Percentiles rank a stretch among this genome's conserved stretches.
Conservation (phyloP, 192 early-diverging fungal genomes). For the Backusella luteola region DNA sequence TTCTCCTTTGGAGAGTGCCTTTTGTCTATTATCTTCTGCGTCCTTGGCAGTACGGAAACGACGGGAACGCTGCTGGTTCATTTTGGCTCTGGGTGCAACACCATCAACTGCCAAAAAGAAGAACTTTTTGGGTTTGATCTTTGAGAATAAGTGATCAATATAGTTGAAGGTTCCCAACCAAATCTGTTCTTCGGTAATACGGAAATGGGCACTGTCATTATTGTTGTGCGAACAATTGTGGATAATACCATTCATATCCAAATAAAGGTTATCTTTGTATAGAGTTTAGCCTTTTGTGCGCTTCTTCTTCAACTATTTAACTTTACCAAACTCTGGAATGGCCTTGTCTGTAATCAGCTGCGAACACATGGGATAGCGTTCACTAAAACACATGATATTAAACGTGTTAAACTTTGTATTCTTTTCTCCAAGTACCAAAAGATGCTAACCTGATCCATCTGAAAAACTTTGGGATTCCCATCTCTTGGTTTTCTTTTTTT, state of each 20-base stretch:
- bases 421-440: background rate
- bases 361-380: constrained; percentile 93
- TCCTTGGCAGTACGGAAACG: constrained; percentile 96
- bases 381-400: constrained; percentile 44
- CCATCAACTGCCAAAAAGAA: constrained; percentile 96
- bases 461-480: constrained; percentile 95
- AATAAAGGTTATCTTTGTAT: constrained; percentile 85
- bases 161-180: constrained; percentile 95
- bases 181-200: constrained; percentile 92
- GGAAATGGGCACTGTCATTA: constrained; percentile 82
- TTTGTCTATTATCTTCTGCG: constrained; percentile 58
- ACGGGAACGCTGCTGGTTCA: constrained; percentile 98
- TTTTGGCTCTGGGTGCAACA: constrained; percentile 97
- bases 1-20: constrained; percentile 69
- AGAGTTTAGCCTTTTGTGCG: background rate
- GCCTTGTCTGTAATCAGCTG: constrained; percentile 87
- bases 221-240: constrained; percentile 96
- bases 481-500: constrained; percentile 22
- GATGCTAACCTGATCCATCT: constrained; percentile 82
- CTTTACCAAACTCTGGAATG: constrained; percentile 91
- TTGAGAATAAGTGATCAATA: constrained; percentile 89
- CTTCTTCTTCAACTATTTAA: background rate
- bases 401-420: no score
- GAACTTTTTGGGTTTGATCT: constrained; percentile 90
- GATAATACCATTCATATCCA: constrained; percentile 99